Evolutionary conservation across 805 yeast species (phyloP).

Genomic region (Lipomyces sp.): DNA sequence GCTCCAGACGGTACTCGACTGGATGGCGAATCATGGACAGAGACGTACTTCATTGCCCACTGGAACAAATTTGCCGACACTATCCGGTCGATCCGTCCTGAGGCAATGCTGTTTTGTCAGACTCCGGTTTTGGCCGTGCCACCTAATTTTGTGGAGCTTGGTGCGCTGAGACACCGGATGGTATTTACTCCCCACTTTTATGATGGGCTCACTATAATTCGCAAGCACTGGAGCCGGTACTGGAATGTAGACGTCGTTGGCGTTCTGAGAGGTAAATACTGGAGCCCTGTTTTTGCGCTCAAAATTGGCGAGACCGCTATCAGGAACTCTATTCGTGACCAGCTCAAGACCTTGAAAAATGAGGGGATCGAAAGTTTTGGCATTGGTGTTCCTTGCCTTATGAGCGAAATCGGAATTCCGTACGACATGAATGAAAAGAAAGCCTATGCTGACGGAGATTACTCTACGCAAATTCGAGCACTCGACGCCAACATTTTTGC

Average conservation of each 20-base stretch:
- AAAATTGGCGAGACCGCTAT: conserved; percentile 73
- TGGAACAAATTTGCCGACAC: conserved; percentile 56
- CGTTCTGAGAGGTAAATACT: conserved; percentile 75
- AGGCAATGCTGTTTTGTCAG: conserved; percentile 67
- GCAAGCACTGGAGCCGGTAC: conserved; percentile 80
- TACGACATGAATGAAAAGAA: conserved; percentile 86
- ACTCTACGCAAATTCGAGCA: conserved; percentile 75
- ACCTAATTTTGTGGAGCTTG: conserved; percentile 61
- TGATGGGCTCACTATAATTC: conserved; percentile 92
- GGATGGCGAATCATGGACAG: conserved; percentile 62
- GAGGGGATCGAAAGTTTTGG: conserved; percentile 74
- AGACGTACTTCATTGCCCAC: conserved; percentile 66
- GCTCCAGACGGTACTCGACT: conserved; percentile 49
- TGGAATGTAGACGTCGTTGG: conserved; percentile 91
- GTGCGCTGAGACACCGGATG: conserved; percentile 64
- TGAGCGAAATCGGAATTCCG: conserved; percentile 98
- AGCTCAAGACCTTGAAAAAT: conserved; percentile 64
- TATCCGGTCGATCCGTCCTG: conserved; percentile 53
- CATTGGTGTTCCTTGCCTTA: conserved; percentile 64
- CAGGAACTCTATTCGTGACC: conserved; percentile 69
- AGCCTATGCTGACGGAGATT: conserved; percentile 71
- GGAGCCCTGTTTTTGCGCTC: conserved; percentile 73
- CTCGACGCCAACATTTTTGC: conserved; percentile 82
- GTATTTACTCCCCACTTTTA: conserved; percentile 88
- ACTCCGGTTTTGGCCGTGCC: conserved; percentile 83